Conservation (phyloP, 164 flowering plant species). For the Malania oleifera region DNA sequence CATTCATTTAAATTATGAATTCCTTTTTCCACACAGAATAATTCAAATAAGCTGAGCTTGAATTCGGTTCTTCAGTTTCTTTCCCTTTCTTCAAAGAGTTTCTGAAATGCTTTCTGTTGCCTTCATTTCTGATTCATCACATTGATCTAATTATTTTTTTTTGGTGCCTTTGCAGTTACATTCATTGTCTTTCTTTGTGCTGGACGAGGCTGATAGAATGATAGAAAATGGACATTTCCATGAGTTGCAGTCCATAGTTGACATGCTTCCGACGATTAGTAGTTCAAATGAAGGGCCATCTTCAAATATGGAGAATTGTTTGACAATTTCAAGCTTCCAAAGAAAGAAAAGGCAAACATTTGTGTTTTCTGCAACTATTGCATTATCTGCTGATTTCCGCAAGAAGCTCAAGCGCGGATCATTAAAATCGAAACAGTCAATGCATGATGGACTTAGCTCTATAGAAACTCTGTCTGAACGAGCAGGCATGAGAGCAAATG, state of each 20-base stretch:
- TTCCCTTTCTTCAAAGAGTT: not conserved
- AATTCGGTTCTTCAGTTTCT: too few relatives aligned
- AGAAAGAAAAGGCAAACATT: conserved; percentile 88
- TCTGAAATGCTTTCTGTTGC: not conserved
- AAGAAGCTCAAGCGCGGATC: conserved; percentile 80
- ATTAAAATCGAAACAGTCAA: conserved; percentile 33
- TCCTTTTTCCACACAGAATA: too few relatives aligned
- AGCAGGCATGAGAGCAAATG: conserved; percentile 84
- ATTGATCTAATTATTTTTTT: not conserved
- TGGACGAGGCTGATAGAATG: conserved; percentile 99
- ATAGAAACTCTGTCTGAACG: conserved; percentile 73
- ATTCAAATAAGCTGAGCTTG: too few relatives aligned
- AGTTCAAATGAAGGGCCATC: conserved; percentile 28
- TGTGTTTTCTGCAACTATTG: conserved; percentile 92
- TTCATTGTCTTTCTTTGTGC: conserved; percentile 82
- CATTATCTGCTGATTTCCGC: conserved; percentile 78
- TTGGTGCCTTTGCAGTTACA: conserved; percentile 56
- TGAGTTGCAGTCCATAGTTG: conserved; percentile 86
- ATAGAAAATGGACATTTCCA: conserved; percentile 84
- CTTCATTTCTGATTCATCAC: not conserved
- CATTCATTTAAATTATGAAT: too few relatives aligned
- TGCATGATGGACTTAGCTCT: conserved; percentile 49
- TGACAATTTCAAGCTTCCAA: conserved; percentile 48
- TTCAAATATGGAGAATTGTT: conserved; percentile 39
- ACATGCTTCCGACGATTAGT: conserved; percentile 63